These are phyloP conservation scores for Zymoseptoria passerinii DNA, from an alignment of 2,329 filamentous ascomycete genomes.

Conservation along the genomic window DNA sequence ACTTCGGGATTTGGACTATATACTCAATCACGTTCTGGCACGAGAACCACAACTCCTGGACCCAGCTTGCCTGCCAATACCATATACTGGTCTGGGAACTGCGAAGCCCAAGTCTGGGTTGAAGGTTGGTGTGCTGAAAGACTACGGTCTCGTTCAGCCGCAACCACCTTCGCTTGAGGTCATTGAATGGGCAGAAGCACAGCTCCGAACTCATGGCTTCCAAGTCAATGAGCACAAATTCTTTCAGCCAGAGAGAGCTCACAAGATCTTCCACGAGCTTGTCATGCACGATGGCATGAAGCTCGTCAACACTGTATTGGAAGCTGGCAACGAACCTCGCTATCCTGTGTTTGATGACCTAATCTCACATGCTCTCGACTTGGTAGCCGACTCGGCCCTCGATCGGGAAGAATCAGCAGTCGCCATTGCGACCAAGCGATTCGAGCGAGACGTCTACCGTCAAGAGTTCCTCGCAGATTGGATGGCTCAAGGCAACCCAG, in stretches of 20 bases:
- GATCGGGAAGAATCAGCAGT: conserved; percentile 12
- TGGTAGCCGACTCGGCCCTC: background rate
- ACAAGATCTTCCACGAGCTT: conserved; percentile 1
- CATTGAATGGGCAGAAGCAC: conserved; percentile 7
- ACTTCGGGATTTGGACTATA: conserved; percentile 12
- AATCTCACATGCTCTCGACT: background rate
- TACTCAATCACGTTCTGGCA: conserved; percentile 5
- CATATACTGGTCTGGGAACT: conserved; percentile 12
- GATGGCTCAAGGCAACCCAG: conserved; percentile 11
- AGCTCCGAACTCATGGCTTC: conserved; percentile 1
- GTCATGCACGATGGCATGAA: conserved; percentile 2
- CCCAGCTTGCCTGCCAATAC: conserved; percentile 11
- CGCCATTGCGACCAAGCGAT: conserved; percentile 6
- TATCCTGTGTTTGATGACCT: background rate
- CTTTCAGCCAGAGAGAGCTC: background rate
- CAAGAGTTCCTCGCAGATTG: conserved; percentile 10
- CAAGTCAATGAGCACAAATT: background rate
- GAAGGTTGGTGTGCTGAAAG: conserved; percentile 12
- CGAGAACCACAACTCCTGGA: conserved; percentile 11
- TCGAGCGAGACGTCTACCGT: conserved; percentile 11
- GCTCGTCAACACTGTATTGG: background rate
- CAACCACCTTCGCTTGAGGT: conserved; percentile 12
- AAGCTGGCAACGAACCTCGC: conserved; percentile 1
- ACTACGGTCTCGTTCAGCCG: conserved; percentile 11
- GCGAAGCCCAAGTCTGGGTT: background rate